These are phyloP conservation scores for Globisporangium echinulatum DNA, from an alignment of 352 stramenopile species.

Conservation along the genomic window DNA sequence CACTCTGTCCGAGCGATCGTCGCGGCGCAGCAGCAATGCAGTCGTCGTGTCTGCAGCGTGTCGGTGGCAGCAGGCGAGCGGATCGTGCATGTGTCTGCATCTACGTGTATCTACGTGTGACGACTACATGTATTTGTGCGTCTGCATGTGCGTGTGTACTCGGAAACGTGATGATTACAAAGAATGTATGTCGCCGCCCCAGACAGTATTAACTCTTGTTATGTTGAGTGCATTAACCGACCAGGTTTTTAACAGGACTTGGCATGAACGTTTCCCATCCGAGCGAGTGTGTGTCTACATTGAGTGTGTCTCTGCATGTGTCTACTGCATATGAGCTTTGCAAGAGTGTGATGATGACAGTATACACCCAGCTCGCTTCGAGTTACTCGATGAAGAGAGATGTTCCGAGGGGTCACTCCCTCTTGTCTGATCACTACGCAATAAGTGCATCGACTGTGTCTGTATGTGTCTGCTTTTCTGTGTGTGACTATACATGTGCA, in stretches of 20 bases:
- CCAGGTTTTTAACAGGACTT: constrained; percentile 78
- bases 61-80: background rate
- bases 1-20: too few species aligned
- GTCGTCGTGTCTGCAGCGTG: too few species aligned
- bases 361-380: constrained; percentile 87
- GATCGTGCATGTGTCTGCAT: background rate
- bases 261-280: constrained; percentile 73
- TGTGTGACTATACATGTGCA: constrained; percentile 5
- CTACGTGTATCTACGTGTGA: too few species aligned
- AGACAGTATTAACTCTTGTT: constrained; percentile 76
- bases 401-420: constrained; percentile 86
- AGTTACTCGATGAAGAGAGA: constrained; percentile 86
- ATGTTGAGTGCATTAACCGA: constrained; percentile 79
- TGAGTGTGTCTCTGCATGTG: constrained; percentile 6
- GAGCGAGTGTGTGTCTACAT: background rate
- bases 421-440: constrained; percentile 78
- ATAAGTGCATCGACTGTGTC: constrained; percentile 5
- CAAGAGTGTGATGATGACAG: constrained; percentile 83
- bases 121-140: background rate
- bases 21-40: too few species aligned
- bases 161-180: constrained; percentile 15
- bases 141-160: constrained; percentile 6
- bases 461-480: constrained; percentile 4
- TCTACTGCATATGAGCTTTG: constrained; percentile 15
- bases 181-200: constrained; percentile 86